A percentile compares a stretch with the other conserved stretches of the same genome.
phyloP scores from a whole-genome alignment of 305 asterid species.

The Rubia peregrina region DNA sequence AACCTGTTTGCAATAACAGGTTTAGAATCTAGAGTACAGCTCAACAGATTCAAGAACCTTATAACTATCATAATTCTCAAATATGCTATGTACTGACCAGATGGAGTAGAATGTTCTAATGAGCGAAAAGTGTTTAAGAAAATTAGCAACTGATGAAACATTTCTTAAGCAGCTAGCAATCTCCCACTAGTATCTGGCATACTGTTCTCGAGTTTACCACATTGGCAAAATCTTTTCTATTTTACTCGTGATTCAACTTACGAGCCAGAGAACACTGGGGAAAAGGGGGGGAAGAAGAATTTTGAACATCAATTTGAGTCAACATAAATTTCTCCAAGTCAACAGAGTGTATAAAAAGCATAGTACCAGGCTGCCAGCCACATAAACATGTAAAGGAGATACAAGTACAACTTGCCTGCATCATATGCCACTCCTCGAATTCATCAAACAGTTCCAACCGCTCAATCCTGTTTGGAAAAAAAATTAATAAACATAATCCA shows the following conservation, averaged over 20 bases:
- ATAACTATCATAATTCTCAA: not conserved
- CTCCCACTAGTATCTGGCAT: not conserved
- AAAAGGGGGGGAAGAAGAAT: not conserved
- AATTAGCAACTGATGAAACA: not conserved
- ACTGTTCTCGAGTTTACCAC: not conserved
- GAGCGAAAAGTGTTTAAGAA: not conserved
- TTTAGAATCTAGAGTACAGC: not conserved
- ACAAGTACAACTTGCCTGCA: slow-evolving; percentile 63
- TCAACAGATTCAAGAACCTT: slow-evolving; percentile 2
- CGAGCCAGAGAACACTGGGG: not conserved
- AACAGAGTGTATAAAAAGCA: not conserved
- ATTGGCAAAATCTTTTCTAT: not conserved
- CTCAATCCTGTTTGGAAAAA: slow-evolving; percentile 55
- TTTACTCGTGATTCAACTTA: not conserved
- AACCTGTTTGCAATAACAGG: not conserved
- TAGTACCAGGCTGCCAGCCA: not conserved
- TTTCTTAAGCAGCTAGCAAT: not conserved
- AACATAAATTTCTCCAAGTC: not conserved
- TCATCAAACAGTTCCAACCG: slow-evolving; percentile 94
- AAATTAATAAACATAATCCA: slow-evolving; percentile 21
- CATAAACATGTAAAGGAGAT: slow-evolving; percentile 15
- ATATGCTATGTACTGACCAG: not conserved
- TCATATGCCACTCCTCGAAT: slow-evolving; percentile 99
- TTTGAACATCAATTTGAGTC: not conserved
- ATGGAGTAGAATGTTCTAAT: not conserved